phyloP scores from a whole-genome alignment of 2,329 filamentous ascomycete species.

The Fusarium sp. region DNA sequence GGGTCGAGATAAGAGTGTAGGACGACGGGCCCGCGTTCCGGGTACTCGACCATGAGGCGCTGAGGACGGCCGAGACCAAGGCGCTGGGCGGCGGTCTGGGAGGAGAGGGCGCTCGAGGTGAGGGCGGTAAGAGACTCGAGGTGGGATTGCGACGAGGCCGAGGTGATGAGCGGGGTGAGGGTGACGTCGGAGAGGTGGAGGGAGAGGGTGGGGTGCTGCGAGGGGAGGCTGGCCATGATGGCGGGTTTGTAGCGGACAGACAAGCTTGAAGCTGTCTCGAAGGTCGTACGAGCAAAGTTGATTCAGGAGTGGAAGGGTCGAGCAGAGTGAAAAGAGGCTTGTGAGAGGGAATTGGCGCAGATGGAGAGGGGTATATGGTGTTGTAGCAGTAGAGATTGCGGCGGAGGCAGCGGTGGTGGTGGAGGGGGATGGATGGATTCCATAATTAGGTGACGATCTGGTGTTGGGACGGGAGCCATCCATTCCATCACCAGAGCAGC shows the following conservation, averaged over 20 bases:
- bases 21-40: conserved; percentile 55
- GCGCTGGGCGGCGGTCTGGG: conserved; percentile 64
- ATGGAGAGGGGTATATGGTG: conserved; percentile 14
- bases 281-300: not conserved
- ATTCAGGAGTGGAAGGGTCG: not conserved
- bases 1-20: conserved; percentile 61
- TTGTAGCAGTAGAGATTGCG: conserved; percentile 9
- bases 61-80: conserved; percentile 65
- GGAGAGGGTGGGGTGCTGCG: conserved; percentile 63
- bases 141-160: conserved; percentile 57
- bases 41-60: conserved; percentile 70
- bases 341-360: conserved; percentile 11
- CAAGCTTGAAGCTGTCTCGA: conserved; percentile 3
- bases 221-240: conserved; percentile 55
- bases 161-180: conserved; percentile 68
- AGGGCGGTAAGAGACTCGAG: conserved; percentile 65
- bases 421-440: conserved; percentile 12
- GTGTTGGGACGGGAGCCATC: conserved; percentile 18
- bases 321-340: not conserved
- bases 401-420: not conserved
- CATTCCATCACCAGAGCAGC: not conserved
- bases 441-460: conserved; percentile 32
- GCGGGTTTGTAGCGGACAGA: conserved; percentile 16
- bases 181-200: conserved; percentile 69
- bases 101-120: conserved; percentile 63